A percentile compares a stretch with the other conserved stretches of the same genome.
These are phyloP conservation scores for Ceratobasidium sp. DNA, from an alignment of 1,284 basidiomycete genomes.

Conservation along the genomic window DNA sequence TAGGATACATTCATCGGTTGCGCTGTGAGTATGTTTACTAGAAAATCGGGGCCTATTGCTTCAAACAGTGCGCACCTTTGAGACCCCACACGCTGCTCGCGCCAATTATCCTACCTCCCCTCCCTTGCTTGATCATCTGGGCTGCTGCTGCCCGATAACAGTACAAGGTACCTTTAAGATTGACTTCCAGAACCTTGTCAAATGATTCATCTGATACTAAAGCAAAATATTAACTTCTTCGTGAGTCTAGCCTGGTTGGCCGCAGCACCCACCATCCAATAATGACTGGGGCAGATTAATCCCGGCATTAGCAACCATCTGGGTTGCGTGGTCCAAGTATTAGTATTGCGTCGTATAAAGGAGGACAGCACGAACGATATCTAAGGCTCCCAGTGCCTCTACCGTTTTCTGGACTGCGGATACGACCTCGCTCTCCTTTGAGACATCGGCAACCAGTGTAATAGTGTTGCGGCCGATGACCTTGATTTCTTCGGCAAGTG, in stretches of 20 bases:
- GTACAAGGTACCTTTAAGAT: slow-evolving; percentile 57
- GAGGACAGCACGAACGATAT: slow-evolving; percentile 47
- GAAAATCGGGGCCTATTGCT: background rate
- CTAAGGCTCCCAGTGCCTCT: slow-evolving; percentile 52
- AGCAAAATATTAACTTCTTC: no score
- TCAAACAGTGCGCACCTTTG: background rate
- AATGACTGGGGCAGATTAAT: slow-evolving; percentile 47
- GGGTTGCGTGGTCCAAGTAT: background rate
- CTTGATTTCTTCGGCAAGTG: slow-evolving; percentile 56
- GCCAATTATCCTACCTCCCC: slow-evolving; percentile 60
- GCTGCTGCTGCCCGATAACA: slow-evolving; percentile 60
- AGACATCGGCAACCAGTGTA: slow-evolving; percentile 50
- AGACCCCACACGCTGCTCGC: slow-evolving; percentile 17
- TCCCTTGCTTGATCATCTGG: slow-evolving; percentile 46
- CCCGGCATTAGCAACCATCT: slow-evolving; percentile 52
- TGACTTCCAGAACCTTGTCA: slow-evolving; percentile 54
- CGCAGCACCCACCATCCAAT: background rate
- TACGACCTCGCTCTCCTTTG: slow-evolving; percentile 50
- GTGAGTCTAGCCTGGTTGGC: no score
- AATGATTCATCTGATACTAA: slow-evolving; percentile 26
- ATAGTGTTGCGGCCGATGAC: slow-evolving; percentile 54
- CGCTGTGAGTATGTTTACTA: background rate
- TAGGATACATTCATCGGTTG: background rate
- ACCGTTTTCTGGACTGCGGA: slow-evolving; percentile 48
- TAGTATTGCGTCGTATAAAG: slow-evolving; percentile 34